Base-by-base conservation (phyloP, 371 early-diverging fungal genomes). In the Syncephalastrum racemosum region DNA sequence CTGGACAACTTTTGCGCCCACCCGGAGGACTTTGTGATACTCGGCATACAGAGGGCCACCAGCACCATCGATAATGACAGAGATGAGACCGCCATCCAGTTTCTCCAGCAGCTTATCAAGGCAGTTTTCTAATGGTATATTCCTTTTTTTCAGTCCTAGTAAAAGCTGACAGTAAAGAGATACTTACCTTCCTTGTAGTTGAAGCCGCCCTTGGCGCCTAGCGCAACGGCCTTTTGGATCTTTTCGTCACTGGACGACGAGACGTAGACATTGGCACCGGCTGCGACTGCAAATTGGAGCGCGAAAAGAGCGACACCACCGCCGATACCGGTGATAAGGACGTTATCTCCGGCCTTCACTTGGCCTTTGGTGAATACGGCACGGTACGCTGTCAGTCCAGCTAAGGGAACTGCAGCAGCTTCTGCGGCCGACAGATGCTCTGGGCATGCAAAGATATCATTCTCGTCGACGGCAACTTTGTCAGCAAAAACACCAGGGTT, bases 271-370 rank as follows among this genome's bases (percentile, higher is more conserved):
- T 84, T 73, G 23, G 87, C 87, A 8, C 88, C 88, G 3, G 66
- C 73, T 19, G 87, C 84, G 14, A 86, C 77, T 27, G 83, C 80
- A 62, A 90, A 85, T 49, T 83, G 81, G 25, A 90, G 62, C 6
- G 86, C 87, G 59, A 77, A 73, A 22, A 88, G 59, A 0, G 90
- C 90, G 31, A 90, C 90, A 53, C 90, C 90, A 43, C 89, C 89
- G 23, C 83, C 86, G 60, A 89, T 88, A 27, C 90, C 90, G 18
- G 88, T 82, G 51, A 89, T 76, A 13, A 90, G 64, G 4, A 90
- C 82, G 56, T 79, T 72, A 16, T 82, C 77, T 8, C 77, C 86
- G 10, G 67, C 59, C 44, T 63, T 56, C 18, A 85, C 79, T 19
- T 77, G 57, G 1, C 76, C 87, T 48, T 84, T 84, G 13, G 83